Conservation (phyloP, 2,329 filamentous ascomycete species). For the Sclerotinia borealis region DNA sequence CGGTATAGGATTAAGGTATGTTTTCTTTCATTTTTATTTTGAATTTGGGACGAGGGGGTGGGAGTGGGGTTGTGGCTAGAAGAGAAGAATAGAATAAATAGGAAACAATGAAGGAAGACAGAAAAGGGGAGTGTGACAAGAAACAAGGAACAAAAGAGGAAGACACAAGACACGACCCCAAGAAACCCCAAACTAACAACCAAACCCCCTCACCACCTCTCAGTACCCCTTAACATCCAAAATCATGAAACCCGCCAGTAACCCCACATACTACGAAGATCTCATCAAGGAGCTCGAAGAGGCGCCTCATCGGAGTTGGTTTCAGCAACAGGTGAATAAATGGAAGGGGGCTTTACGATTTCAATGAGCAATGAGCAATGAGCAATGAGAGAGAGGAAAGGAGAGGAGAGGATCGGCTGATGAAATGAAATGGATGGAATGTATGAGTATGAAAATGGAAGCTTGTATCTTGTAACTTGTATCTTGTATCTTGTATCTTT, state of each 20-base stretch:
- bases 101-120: not conserved
- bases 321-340: slow-evolving; percentile 46
- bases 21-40: not conserved
- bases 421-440: not conserved
- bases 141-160: not conserved
- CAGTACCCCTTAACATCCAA: slow-evolving; percentile 45
- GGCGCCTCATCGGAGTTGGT: slow-evolving; percentile 51
- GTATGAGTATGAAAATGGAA: not conserved
- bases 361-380: slow-evolving; percentile 32
- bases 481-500: too few relatives aligned
- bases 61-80: not conserved
- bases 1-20: slow-evolving; percentile 50
- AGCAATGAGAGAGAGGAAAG: not conserved
- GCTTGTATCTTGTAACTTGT: too few relatives aligned
- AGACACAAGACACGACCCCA: too few relatives aligned
- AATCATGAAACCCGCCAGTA: slow-evolving; percentile 52
- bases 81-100: not conserved
- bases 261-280: slow-evolving; percentile 58
- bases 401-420: not conserved
- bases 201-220: too few relatives aligned
- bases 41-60: not conserved
- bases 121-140: not conserved
- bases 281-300: slow-evolving; percentile 57
- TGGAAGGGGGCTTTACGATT: slow-evolving; percentile 55
- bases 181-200: not conserved